Evolutionary conservation across 2,329 filamentous ascomycete species (phyloP), one percentile per base, ranked within the genome.

Genomic region (Penicillium sumatraense): DNA sequence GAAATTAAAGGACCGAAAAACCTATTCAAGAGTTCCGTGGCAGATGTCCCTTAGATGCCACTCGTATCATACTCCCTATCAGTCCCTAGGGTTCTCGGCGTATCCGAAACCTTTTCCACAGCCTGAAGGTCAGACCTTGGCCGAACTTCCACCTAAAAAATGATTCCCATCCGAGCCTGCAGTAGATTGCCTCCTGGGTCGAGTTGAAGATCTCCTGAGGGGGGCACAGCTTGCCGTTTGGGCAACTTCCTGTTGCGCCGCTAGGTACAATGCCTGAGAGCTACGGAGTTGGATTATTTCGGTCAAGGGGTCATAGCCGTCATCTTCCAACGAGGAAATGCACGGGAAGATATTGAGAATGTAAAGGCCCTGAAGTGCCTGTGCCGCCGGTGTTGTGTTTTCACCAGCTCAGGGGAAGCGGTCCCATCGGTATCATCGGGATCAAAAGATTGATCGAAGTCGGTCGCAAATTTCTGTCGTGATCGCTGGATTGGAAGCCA

Each of bases 401-500:
- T 56, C 13, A 56, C 49, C 29, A 49, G 53, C 21, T 2, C 38
- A 56, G 42, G 50, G 31, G 42, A 62, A 62, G 18, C 38, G 29
- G 24, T 42, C 36, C 57, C 49, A 54, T 48, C 52, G 42, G 50
- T 48, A 24, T 56, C 49, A 2, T 62, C 50, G 41, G 42, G 48
- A 41, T 54, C 33, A 41, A 50, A 42, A 42, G 14, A 35, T 20
- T 40, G 26, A 35, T 57, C 57, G 20, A 61, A 61, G 11, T 57
- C 51, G 27, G 38, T 56, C 51, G 49, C 51, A 14, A 57, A 64
- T 23, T 53, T 58, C 36, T 49, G 13, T 50, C 38, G 20, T 10
- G 46, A 53, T 45, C 49, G 52, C 45, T 61, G 53, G 26, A 59
- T 56, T 14, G 51, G 49, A 33, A 56, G 45, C 60, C 51, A 63